These are phyloP conservation scores for Piromyces sp. DNA, from an alignment of 192 early-diverging fungal species.

Conservation along the genomic window DNA sequence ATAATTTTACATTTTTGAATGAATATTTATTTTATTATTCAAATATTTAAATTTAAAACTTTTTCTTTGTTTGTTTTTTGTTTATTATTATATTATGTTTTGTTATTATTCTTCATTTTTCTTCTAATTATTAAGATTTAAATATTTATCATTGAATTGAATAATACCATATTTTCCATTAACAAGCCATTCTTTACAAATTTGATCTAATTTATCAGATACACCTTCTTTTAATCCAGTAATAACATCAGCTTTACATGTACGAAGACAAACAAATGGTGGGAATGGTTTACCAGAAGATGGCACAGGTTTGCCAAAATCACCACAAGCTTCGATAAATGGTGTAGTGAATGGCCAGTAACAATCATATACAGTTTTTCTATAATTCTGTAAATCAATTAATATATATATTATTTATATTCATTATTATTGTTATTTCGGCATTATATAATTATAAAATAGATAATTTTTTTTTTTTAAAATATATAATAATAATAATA, in stretches of 20 bases:
- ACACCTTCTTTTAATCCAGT: slow-evolving; percentile 45
- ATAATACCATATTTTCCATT: slow-evolving; percentile 26
- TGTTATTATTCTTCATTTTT: too few species aligned
- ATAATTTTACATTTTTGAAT: too few species aligned
- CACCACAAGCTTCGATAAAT: slow-evolving; percentile 68
- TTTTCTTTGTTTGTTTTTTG: too few species aligned
- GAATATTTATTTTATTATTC: too few species aligned
- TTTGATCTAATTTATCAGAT: slow-evolving; percentile 23
- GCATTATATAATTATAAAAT: too few species aligned
- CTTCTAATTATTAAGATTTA: background rate
- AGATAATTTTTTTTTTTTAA: too few species aligned
- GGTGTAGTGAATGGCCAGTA: slow-evolving; percentile 66
- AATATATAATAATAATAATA: too few species aligned
- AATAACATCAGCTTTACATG: slow-evolving; percentile 71
- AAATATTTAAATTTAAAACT: too few species aligned
- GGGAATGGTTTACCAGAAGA: slow-evolving; percentile 26
- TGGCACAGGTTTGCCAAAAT: background rate
- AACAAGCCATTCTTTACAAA: slow-evolving; percentile 24
- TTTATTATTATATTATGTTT: too few species aligned
- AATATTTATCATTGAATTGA: background rate
- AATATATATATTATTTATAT: too few species aligned
- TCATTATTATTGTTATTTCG: too few species aligned
- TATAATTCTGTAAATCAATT: slow-evolving; percentile 2
- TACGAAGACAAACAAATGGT: slow-evolving; percentile 58
- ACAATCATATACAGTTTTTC: slow-evolving; percentile 63